Percentiles rank a stretch among this genome's conserved stretches.
Evolutionary conservation across 192 early-diverging fungal species (phyloP).

Genomic region (Backusella mclennaniae): DNA sequence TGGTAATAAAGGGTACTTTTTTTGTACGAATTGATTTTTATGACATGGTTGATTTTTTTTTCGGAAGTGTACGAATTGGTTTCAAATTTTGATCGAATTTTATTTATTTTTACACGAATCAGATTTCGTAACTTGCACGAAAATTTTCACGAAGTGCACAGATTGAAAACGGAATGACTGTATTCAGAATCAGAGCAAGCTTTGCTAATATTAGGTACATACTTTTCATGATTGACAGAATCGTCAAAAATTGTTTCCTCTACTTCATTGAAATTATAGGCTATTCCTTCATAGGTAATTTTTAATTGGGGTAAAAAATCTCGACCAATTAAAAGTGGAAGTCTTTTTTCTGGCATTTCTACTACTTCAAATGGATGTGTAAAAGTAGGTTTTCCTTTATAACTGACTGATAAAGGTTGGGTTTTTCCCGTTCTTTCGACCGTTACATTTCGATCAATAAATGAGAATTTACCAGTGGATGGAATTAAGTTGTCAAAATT

Average conservation of each 20-base stretch:
- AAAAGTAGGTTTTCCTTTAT: not conserved
- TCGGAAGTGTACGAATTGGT: too few species aligned
- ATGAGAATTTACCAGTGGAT: not conserved
- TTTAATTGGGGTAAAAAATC: not conserved
- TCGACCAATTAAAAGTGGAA: not conserved
- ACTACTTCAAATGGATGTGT: not conserved
- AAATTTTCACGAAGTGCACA: too few species aligned
- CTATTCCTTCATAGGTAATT: not conserved
- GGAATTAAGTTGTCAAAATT: not conserved
- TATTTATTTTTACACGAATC: too few species aligned
- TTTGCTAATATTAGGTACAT: not conserved
- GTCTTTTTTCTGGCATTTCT: not conserved
- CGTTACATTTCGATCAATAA: not conserved
- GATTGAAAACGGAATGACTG: too few species aligned
- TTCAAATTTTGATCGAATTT: too few species aligned
- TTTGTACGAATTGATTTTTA: too few species aligned
- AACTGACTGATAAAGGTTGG: not conserved
- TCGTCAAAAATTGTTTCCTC: not conserved
- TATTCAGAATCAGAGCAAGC: not conserved
- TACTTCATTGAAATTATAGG: not conserved
- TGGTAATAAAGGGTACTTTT: too few species aligned
- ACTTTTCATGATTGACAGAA: not conserved
- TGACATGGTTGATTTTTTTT: too few species aligned
- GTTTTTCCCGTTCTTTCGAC: not conserved
- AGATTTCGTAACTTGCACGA: too few species aligned